A percentile compares a stretch with the other conserved stretches of the same genome.
Evolutionary conservation across 164 flowering plant species (phyloP).

Genomic region (Cinnamomum micranthum): DNA sequence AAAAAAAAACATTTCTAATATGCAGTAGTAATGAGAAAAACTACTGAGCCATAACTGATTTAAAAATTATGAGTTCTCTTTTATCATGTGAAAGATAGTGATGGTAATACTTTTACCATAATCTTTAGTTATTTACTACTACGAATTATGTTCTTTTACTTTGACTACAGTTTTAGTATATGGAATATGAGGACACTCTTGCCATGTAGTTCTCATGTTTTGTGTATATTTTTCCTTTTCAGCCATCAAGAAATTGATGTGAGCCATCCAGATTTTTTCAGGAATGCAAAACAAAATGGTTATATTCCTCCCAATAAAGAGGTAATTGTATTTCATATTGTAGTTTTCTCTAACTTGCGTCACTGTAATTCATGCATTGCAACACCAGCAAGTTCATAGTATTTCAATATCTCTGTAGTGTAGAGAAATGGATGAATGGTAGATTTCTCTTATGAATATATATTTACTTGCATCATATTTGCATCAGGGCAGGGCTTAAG

Average conservation of each 20-base stretch:
- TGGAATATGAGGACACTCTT: conserved; percentile 1
- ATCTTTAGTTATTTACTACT: background rate
- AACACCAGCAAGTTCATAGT: background rate
- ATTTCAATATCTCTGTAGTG: background rate
- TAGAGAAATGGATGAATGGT: background rate
- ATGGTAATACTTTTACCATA: background rate
- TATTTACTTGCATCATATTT: too few species aligned
- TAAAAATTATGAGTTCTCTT: background rate
- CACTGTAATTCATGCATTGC: background rate
- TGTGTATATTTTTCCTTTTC: conserved; percentile 21
- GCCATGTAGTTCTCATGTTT: background rate
- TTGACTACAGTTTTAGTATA: background rate
- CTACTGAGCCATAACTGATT: background rate
- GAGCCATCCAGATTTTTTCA: conserved; percentile 94
- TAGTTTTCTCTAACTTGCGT: background rate
- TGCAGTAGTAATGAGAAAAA: background rate
- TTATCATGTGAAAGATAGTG: background rate
- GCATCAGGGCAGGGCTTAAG: too few species aligned
- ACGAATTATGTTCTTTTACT: background rate
- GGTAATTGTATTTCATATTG: conserved; percentile 33
- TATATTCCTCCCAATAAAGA: conserved; percentile 93
- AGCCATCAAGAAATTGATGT: conserved; percentile 98
- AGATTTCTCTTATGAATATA: background rate
- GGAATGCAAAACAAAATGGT: conserved; percentile 75
- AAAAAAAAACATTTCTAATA: too few species aligned